These are phyloP conservation scores for Amanita inopinata DNA, from an alignment of 768 basidiomycete genomes.

Conservation along the genomic window DNA sequence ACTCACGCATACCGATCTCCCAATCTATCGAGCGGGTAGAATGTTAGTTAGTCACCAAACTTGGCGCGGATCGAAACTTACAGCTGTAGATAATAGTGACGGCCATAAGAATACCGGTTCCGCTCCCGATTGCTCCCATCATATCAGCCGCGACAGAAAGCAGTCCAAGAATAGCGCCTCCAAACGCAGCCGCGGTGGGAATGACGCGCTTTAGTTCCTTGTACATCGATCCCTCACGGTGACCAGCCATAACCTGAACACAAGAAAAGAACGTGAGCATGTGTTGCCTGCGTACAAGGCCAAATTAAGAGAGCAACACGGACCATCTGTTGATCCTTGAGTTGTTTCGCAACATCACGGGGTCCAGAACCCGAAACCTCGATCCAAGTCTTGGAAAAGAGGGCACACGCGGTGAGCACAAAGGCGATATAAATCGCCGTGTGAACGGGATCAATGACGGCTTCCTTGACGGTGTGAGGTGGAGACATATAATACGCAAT, in stretches of 20 bases:
- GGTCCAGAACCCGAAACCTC: conserved; percentile 96
- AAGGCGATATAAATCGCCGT: conserved; percentile 85
- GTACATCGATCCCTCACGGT: conserved; percentile 97
- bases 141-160: conserved; percentile 88
- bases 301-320: conserved; percentile 9
- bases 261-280: conserved; percentile 4
- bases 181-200: conserved; percentile 94
- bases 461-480: conserved; percentile 86
- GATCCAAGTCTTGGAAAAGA: conserved; percentile 99
- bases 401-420: conserved; percentile 88
- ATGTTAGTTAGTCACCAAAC: conserved; percentile 6
- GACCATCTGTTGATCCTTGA: conserved; percentile 98
- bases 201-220: conserved; percentile 98
- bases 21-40: conserved; percentile 47
- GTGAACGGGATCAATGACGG: conserved; percentile 89
- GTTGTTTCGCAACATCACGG: conserved; percentile 92
- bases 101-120: conserved; percentile 95
- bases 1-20: conserved; percentile 91
- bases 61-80: conserved; percentile 26
- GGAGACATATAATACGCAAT: conserved; percentile 98
- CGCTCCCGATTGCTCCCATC: conserved; percentile 93
- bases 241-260: conserved; percentile 72
- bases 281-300: background rate
- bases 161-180: conserved; percentile 92
- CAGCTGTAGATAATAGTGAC: conserved; percentile 96